Evolutionary conservation across 352 stramenopile species (phyloP).

Genomic region (Phytophthora pini): DNA sequence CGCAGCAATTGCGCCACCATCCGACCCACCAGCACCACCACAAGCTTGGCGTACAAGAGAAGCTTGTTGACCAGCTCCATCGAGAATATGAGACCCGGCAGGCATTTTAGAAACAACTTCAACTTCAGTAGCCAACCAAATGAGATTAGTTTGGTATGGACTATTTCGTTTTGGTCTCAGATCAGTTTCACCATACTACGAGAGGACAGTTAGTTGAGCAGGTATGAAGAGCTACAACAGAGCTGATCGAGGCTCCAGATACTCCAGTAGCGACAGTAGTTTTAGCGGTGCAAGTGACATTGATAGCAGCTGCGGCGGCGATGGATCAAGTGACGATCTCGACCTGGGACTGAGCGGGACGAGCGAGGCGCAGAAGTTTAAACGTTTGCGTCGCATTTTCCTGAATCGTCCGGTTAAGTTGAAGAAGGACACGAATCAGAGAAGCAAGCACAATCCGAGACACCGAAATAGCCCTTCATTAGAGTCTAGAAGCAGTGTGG

Average conservation of each 20-base stretch:
- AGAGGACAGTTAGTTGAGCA: not conserved
- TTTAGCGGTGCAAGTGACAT: constrained; percentile 24
- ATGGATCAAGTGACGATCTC: constrained; percentile 22
- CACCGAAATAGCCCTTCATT: not conserved
- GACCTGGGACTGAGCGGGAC: constrained; percentile 36
- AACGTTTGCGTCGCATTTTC: constrained; percentile 72
- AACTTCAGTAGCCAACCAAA: constrained; percentile 21
- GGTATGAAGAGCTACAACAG: constrained; percentile 5
- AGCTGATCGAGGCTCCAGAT: not conserved
- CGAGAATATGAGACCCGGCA: constrained; percentile 24
- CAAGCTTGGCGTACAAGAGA: constrained; percentile 24
- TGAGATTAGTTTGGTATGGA: constrained; percentile 8
- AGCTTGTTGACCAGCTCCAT: constrained; percentile 27
- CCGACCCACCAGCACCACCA: constrained; percentile 18
- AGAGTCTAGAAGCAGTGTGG: not conserved
- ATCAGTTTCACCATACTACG: constrained; percentile 12
- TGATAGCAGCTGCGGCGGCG: constrained; percentile 18
- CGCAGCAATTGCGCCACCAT: constrained; percentile 26
- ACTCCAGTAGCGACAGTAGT: constrained; percentile 23
- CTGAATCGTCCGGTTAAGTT: constrained; percentile 48
- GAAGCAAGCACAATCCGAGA: constrained; percentile 4
- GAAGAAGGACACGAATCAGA: constrained; percentile 14
- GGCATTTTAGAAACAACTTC: constrained; percentile 22
- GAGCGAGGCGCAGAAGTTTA: constrained; percentile 50
- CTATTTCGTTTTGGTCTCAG: constrained; percentile 6